Conservation (phyloP, 140 eudicot genomes). For the Flaveria floridana region DNA sequence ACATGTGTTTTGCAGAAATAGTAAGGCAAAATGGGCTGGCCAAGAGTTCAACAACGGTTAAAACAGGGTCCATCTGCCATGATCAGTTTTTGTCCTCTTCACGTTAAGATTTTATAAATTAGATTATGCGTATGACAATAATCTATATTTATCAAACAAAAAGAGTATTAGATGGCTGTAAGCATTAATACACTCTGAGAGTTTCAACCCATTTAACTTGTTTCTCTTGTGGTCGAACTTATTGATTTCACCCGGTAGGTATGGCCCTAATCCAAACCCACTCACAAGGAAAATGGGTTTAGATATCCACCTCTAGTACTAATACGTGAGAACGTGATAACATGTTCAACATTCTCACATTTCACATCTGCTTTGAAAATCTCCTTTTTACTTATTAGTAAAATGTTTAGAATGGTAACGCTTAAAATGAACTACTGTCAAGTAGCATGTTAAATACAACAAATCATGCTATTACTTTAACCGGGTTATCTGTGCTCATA, state of each 20-base stretch:
- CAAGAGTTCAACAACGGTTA: not conserved
- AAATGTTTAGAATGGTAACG: not conserved
- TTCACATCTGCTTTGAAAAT: not conserved
- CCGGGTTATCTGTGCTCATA: not conserved
- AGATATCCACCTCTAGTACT: not conserved
- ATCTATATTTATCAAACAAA: no score
- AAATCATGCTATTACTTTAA: not conserved
- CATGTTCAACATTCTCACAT: not conserved
- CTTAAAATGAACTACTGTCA: not conserved
- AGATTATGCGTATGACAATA: no score
- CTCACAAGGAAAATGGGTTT: not conserved
- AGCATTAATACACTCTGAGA: no score
- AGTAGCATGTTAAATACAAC: not conserved
- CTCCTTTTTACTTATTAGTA: not conserved
- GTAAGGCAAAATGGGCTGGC: not conserved
- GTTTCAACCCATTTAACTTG: no score
- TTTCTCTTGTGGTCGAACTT: no score
- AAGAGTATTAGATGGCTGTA: no score
- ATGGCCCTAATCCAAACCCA: not conserved
- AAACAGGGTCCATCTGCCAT: not conserved
- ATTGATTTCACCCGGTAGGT: no score
- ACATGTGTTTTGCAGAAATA: not conserved
- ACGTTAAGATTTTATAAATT: no score
- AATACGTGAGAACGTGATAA: not conserved
- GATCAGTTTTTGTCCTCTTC: no score